phyloP scores from a whole-genome alignment of 148 eudicot species.

The Limonium bicolor region DNA sequence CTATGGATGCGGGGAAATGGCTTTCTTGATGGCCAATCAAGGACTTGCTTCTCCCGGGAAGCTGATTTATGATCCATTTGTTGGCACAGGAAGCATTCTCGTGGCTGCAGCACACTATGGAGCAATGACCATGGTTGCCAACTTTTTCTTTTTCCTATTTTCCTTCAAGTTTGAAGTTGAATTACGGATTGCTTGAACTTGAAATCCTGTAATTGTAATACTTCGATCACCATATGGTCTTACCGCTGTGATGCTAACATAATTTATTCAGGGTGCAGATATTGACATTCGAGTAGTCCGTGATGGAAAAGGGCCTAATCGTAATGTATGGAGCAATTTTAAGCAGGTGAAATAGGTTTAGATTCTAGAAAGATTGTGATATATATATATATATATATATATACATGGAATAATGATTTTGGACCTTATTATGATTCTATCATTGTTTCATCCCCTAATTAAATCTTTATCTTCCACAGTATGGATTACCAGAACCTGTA shows the following conservation, averaged over 20 bases:
- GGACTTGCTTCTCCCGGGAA: constrained; percentile 81
- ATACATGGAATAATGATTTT: too few relatives aligned
- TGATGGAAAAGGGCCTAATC: constrained; percentile 84
- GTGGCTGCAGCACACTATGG: constrained; percentile 92
- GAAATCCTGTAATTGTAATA: too few relatives aligned
- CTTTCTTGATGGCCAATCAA: constrained; percentile 96
- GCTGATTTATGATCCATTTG: constrained; percentile 93
- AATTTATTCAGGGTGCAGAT: constrained; percentile 89
- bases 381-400: too few relatives aligned
- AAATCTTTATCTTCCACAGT: too few relatives aligned
- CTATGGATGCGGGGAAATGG: constrained; percentile 99
- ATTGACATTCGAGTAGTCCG: constrained; percentile 99
- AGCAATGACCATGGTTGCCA: constrained; percentile 94
- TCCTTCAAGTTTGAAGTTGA: neutral
- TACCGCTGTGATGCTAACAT: constrained; percentile 15
- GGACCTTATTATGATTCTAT: neutral
- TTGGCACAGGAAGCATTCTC: constrained; percentile 94
- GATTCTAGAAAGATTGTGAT: too few relatives aligned
- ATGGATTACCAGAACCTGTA: constrained; percentile 78
- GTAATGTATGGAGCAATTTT: constrained; percentile 91
- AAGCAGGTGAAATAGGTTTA: constrained; percentile 49
- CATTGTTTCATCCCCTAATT: too few relatives aligned
- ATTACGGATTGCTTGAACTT: constrained; percentile 5
- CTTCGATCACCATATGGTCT: neutral
- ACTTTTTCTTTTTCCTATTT: constrained; percentile 38